These are phyloP conservation scores for Trametes sanguinea DNA, from an alignment of 768 basidiomycete species.

Conservation along the genomic window DNA sequence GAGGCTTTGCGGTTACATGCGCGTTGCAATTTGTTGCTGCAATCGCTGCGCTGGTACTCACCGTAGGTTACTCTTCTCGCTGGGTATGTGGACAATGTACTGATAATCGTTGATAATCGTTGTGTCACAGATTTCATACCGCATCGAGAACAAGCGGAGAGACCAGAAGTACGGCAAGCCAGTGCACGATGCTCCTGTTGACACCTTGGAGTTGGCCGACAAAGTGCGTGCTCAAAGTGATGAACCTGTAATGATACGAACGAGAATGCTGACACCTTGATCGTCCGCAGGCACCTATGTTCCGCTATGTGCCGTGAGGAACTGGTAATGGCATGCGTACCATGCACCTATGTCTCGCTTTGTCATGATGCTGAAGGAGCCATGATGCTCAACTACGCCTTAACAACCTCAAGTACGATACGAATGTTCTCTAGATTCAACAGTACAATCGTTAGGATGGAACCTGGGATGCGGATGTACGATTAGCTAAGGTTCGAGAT, in stretches of 20 bases:
- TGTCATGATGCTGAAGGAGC: slow-evolving; percentile 6
- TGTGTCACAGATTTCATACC: slow-evolving; percentile 55
- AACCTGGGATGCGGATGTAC: no score
- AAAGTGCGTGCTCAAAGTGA: slow-evolving; percentile 17
- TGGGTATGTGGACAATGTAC: not conserved
- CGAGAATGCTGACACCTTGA: not conserved
- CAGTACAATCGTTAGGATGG: no score
- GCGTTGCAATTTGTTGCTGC: slow-evolving; percentile 60
- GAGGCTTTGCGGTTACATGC: slow-evolving; percentile 41
- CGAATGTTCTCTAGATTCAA: not conserved
- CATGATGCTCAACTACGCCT: not conserved
- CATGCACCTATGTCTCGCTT: slow-evolving; percentile 28
- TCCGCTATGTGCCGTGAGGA: slow-evolving; percentile 25
- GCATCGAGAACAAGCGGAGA: slow-evolving; percentile 47
- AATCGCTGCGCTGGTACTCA: slow-evolving; percentile 50
- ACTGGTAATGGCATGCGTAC: no score
- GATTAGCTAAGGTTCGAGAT: no score
- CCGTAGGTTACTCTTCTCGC: slow-evolving; percentile 37
- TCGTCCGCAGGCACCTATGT: slow-evolving; percentile 24
- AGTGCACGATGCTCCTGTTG: slow-evolving; percentile 27
- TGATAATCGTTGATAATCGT: not conserved
- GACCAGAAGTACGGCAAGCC: slow-evolving; percentile 30
- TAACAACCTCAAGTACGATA: not conserved
- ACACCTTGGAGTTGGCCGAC: slow-evolving; percentile 31
- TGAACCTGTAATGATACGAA: no score